phyloP scores from a whole-genome alignment of 441 rosid species.

The Mallotus japonicus region DNA sequence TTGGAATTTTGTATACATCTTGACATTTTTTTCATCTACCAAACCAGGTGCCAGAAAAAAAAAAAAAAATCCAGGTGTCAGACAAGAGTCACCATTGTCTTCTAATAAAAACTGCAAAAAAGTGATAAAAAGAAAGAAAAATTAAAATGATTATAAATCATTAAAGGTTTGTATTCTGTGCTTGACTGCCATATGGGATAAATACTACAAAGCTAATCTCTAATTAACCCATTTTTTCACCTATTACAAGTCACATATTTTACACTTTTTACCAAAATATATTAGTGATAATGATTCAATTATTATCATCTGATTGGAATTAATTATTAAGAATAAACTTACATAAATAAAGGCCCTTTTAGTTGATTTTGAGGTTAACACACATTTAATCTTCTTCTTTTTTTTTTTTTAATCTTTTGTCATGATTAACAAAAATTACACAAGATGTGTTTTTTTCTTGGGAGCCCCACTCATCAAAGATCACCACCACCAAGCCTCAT shows the following conservation, averaged over 20 bases:
- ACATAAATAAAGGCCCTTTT: not conserved
- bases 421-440: constrained; percentile 4
- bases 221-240: not conserved
- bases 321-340: not conserved
- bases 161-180: not conserved
- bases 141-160: not conserved
- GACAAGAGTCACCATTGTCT: not conserved
- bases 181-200: not conserved
- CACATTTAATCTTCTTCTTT: not conserved
- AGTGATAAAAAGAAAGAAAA: not conserved
- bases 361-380: constrained; percentile 14
- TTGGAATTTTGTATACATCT: not conserved
- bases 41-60: not conserved
- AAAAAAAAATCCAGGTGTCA: not conserved
- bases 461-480: constrained; percentile 4
- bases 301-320: constrained; percentile 19
- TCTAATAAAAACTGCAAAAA: not conserved
- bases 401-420: too few relatives aligned
- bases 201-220: not conserved
- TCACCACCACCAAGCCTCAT: constrained; percentile 5
- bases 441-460: not conserved
- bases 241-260: not conserved
- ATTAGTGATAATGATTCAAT: constrained; percentile 6
- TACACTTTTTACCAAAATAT: not conserved
- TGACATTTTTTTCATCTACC: not conserved